Conservation (phyloP, 2,329 filamentous ascomycete species). For the Xenoacremonium recifei region DNA sequence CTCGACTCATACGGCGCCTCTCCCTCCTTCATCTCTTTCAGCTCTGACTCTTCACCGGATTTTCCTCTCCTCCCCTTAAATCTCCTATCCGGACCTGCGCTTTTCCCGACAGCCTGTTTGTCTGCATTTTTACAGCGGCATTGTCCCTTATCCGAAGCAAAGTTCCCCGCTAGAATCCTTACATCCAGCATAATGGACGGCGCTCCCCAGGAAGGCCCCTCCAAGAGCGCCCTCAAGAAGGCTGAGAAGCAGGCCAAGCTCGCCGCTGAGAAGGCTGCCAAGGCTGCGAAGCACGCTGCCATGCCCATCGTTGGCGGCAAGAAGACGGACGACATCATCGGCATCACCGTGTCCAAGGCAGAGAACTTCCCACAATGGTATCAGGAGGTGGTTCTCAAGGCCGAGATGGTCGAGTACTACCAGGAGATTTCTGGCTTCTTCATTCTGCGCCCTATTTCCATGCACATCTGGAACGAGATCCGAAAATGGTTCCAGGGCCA, state of each 20-base stretch:
- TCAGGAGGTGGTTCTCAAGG: conserved; percentile 94
- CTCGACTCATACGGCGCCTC: conserved; percentile 21
- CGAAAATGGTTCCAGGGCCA: conserved; percentile 66
- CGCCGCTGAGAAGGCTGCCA: conserved; percentile 60
- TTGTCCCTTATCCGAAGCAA: too few relatives aligned
- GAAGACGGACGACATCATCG: conserved; percentile 70
- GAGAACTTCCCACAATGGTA: conserved; percentile 95
- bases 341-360: conserved; percentile 82
- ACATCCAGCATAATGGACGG: conserved; percentile 25
- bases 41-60: conserved; percentile 6
- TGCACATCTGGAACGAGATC: conserved; percentile 67
- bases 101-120: conserved; percentile 1
- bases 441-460: conserved; percentile 73
- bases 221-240: conserved; percentile 65
- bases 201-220: conserved; percentile 36
- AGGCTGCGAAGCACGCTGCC: conserved; percentile 54
- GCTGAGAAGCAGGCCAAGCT: conserved; percentile 63
- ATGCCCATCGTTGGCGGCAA: conserved; percentile 57
- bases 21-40: neutral
- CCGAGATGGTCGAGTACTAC: conserved; percentile 97
- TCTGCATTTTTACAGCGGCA: conserved; percentile 8
- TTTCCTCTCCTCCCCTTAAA: conserved; percentile 14
- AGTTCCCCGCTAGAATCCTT: too few relatives aligned
- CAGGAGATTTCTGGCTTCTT: conserved; percentile 93
- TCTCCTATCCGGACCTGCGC: conserved; percentile 8